These are phyloP conservation scores for Pseudogymnoascus sp. DNA, from an alignment of 2,329 filamentous ascomycete species.

Conservation along the genomic window DNA sequence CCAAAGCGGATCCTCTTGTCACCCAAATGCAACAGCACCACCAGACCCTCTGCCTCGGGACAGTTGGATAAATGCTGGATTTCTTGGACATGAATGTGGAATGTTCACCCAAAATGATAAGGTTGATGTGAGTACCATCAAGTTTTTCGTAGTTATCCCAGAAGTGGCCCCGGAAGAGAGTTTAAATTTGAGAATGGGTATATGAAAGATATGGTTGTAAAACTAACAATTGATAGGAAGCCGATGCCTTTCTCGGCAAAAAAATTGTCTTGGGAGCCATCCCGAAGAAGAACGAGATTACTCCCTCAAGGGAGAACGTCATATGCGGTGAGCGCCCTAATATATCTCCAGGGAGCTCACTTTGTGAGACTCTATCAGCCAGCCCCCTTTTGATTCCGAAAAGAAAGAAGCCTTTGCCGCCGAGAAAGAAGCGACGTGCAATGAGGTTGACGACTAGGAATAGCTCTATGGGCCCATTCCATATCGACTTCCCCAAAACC, in stretches of 20 bases:
- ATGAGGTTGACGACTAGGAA: background rate
- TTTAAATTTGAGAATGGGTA: background rate
- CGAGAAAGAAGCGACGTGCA: background rate
- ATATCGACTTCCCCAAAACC: conserved; percentile 17
- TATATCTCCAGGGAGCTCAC: background rate
- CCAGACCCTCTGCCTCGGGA: background rate
- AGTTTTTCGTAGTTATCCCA: background rate
- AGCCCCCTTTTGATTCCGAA: background rate
- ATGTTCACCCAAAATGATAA: background rate
- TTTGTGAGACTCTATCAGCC: background rate
- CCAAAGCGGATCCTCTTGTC: background rate
- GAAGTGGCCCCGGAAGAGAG: background rate
- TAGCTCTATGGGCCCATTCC: background rate
- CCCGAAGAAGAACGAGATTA: background rate
- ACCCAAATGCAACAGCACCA: background rate
- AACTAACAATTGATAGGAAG: background rate
- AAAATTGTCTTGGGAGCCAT: background rate
- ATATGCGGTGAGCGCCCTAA: background rate
- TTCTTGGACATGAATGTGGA: background rate
- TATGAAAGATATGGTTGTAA: background rate
- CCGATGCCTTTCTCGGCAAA: background rate
- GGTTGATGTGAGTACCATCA: background rate
- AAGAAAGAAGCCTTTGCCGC: background rate
- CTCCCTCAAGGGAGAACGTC: background rate
- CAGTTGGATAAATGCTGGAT: background rate